A percentile compares a stretch with the other conserved stretches of the same genome.
phyloP scores from a whole-genome alignment of 495 filamentous ascomycete species.

The Penicillium longicatenatum region DNA sequence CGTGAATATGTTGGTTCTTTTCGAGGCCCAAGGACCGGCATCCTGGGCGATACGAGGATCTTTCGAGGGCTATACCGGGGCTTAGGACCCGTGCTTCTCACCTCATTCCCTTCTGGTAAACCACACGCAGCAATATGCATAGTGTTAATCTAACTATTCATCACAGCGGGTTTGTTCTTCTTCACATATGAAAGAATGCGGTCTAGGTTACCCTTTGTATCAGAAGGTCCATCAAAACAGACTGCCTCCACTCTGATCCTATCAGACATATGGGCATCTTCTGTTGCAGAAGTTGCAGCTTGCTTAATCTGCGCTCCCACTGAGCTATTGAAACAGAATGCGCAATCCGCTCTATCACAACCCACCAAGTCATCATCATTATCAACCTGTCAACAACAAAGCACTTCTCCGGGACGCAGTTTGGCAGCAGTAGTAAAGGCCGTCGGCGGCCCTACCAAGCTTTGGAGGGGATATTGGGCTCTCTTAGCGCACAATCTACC shows the following conservation, averaged over 20 bases:
- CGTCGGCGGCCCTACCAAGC: not conserved
- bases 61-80: conserved; percentile 7
- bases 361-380: not conserved
- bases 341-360: not conserved
- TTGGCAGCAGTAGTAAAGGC: not conserved
- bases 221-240: not conserved
- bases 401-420: not conserved
- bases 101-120: conserved; percentile 5
- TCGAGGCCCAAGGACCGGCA: not conserved
- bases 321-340: conserved; percentile 2
- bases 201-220: not conserved
- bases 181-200: not conserved
- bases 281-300: conserved; percentile 1
- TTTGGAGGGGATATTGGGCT: conserved; percentile 7
- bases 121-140: not conserved
- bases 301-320: conserved; percentile 2
- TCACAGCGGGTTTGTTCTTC: not conserved
- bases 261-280: conserved; percentile 1
- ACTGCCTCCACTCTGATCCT: not conserved
- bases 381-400: not conserved
- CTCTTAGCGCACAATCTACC: conserved; percentile 3
- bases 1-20: not conserved
- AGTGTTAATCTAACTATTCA: not conserved
- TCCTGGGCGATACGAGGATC: not conserved
- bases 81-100: not conserved